Conservation (phyloP, 2,329 filamentous ascomycete species). For the Fusarium sp. region DNA sequence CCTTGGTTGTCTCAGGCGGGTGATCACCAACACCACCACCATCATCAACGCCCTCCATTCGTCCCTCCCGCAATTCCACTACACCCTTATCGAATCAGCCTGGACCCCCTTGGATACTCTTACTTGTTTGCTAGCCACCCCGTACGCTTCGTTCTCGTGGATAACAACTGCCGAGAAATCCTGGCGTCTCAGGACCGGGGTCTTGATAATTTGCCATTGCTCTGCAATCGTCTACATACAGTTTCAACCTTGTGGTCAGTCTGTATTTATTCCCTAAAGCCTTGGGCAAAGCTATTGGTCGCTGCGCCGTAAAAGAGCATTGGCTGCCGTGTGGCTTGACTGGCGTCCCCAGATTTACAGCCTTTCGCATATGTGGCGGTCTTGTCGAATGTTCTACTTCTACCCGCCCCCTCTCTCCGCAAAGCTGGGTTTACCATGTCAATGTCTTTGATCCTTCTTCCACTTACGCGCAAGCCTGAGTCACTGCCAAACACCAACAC, state of each 20-base stretch:
- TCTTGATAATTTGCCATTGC: slow-evolving; percentile 3
- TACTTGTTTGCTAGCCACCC: slow-evolving; percentile 26
- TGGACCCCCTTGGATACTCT: slow-evolving; percentile 13
- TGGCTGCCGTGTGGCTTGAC: slow-evolving; percentile 42
- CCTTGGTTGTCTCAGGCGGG: slow-evolving; percentile 49
- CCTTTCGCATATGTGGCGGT: slow-evolving; percentile 41
- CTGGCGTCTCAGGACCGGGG: slow-evolving; percentile 14
- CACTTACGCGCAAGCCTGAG: slow-evolving; percentile 17
- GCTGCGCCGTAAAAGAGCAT: slow-evolving; percentile 10
- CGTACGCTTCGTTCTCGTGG: slow-evolving; percentile 27
- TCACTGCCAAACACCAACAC: slow-evolving; percentile 26
- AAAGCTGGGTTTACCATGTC: slow-evolving; percentile 31
- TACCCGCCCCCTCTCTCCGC: slow-evolving; percentile 40
- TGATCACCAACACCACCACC: slow-evolving; percentile 48
- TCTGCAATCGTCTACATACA: not conserved
- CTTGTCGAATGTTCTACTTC: slow-evolving; percentile 42
- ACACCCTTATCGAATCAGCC: slow-evolving; percentile 34
- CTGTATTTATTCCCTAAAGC: slow-evolving; percentile 8
- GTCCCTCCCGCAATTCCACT: slow-evolving; percentile 30
- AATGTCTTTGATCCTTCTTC: slow-evolving; percentile 27
- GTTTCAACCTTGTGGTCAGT: slow-evolving; percentile 16
- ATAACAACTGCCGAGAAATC: slow-evolving; percentile 41
- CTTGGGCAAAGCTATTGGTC: slow-evolving; percentile 31
- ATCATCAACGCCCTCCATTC: slow-evolving; percentile 43
- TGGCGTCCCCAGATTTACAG: slow-evolving; percentile 41